These are phyloP conservation scores for Cyberlindnera xylosilytica DNA, from an alignment of 805 yeast species.

Conservation along the genomic window DNA sequence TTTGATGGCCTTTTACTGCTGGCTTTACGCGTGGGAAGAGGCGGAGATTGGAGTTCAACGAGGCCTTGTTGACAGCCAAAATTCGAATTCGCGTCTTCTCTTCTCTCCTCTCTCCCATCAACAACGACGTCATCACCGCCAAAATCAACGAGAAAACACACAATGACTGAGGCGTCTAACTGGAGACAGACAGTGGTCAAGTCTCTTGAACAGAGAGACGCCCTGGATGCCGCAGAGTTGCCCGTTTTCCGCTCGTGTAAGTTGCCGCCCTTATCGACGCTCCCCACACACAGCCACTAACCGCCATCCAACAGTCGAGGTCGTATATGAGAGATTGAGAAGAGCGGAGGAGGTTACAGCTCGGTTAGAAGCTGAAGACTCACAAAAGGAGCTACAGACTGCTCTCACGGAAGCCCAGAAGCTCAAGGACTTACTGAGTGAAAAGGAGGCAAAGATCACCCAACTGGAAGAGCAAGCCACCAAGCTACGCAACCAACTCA, in stretches of 20 bases:
- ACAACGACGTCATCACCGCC: no score
- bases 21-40: no score
- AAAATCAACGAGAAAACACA: background rate
- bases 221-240: slow-evolving; percentile 6
- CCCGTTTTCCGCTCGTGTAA: slow-evolving; percentile 11
- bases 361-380: slow-evolving; percentile 5
- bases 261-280: background rate
- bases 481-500: slow-evolving; percentile 23
- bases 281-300: background rate
- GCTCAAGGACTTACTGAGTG: background rate
- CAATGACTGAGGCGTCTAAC: slow-evolving; percentile 12
- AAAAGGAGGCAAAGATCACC: slow-evolving; percentile 4
- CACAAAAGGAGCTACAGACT: slow-evolving; percentile 6
- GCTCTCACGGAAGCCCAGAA: slow-evolving; percentile 7
- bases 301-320: slow-evolving; percentile 10
- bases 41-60: no score
- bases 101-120: no score
- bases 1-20: no score
- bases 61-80: no score
- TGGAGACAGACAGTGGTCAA: background rate
- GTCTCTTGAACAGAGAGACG: slow-evolving; percentile 18
- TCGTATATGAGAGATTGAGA: slow-evolving; percentile 12
- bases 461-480: slow-evolving; percentile 6
- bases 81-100: no score
- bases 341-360: slow-evolving; percentile 16